phyloP scores from a whole-genome alignment of 2,329 filamentous ascomycete species.

The Leptographium wingfieldii region DNA sequence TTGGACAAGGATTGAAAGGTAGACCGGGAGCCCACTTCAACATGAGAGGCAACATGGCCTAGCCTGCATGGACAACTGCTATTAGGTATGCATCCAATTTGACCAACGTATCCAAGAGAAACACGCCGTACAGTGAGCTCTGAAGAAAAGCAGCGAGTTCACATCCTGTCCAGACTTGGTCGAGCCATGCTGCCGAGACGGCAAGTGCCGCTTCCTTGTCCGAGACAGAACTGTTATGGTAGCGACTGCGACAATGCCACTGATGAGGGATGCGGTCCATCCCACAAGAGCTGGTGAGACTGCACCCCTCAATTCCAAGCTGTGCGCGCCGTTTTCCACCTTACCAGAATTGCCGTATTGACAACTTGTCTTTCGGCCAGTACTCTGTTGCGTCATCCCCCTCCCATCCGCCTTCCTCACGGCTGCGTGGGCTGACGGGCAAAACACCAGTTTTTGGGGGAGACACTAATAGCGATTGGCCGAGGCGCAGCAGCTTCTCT shows the following conservation, averaged over 20 bases:
- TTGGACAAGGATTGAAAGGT: neutral
- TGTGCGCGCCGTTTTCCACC: neutral
- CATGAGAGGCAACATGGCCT: neutral
- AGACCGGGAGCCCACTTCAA: neutral
- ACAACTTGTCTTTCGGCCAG: neutral
- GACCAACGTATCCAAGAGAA: neutral
- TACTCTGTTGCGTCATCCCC: neutral
- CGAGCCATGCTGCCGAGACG: neutral
- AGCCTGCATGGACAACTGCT: neutral
- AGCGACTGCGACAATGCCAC: neutral
- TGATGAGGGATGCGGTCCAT: neutral
- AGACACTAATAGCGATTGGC: neutral
- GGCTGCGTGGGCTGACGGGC: neutral
- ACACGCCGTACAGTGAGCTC: neutral
- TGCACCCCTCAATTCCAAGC: neutral
- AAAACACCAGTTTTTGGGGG: neutral
- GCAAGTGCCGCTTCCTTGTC: neutral
- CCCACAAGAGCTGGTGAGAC: neutral
- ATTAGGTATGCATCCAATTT: neutral
- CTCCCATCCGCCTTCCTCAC: neutral
- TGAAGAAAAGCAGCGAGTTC: neutral
- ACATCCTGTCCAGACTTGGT: neutral
- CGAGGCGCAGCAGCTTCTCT: neutral
- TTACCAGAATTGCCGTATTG: neutral
- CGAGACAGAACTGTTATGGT: neutral